Conservation (phyloP, 1,139 yeast genomes). For the Citeromyces hawaiiensis region DNA sequence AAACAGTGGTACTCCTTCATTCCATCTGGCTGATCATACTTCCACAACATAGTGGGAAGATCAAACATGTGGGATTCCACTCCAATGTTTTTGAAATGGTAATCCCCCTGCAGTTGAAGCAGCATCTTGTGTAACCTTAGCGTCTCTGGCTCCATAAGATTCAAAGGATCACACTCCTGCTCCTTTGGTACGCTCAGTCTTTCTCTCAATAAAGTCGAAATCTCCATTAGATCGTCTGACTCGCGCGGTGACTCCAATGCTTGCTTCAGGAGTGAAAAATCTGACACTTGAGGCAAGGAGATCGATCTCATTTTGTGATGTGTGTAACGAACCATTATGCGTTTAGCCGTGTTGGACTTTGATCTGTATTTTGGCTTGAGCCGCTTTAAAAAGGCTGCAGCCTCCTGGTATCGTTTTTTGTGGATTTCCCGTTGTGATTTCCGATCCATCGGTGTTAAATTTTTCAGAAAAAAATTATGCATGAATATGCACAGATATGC, state of each 20-base stretch:
- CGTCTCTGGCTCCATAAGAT: not conserved
- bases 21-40: not conserved
- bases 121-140: not conserved
- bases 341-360: not conserved
- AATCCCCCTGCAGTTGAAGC: not conserved
- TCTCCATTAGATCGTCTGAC: not conserved
- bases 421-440: not conserved
- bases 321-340: not conserved
- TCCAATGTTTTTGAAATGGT: not conserved
- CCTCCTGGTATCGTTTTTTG: not conserved
- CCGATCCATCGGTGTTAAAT: not conserved
- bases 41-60: conserved; percentile 1
- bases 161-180: not conserved
- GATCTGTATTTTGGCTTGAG: conserved; percentile 1
- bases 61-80: not conserved
- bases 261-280: not conserved
- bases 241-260: not conserved
- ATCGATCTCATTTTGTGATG: not conserved
- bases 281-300: not conserved
- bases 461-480: not conserved
- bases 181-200: not conserved
- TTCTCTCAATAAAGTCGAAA: not conserved
- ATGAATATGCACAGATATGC: not conserved
- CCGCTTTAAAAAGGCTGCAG: not conserved
- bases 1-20: not conserved